Conservation (phyloP, 805 yeast species). For the Hanseniaspora clermontiae region DNA sequence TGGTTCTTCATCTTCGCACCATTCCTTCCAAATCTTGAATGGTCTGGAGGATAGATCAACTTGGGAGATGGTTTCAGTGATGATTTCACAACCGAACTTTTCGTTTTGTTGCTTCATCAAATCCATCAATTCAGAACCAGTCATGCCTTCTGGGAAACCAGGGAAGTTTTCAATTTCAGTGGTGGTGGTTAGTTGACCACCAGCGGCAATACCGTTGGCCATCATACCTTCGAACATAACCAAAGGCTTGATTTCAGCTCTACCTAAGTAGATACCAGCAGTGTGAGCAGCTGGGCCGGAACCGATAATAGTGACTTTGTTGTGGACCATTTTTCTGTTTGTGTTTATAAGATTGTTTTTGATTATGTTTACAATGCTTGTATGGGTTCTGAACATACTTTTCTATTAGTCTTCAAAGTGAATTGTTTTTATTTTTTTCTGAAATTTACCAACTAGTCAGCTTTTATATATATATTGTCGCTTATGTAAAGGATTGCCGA, state of each 20-base stretch:
- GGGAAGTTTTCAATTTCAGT: slow-evolving; percentile 98
- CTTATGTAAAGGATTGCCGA: not conserved
- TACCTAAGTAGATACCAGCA: slow-evolving; percentile 90
- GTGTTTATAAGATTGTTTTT: not conserved
- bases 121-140: slow-evolving; percentile 83
- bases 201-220: slow-evolving; percentile 97
- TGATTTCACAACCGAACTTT: slow-evolving; percentile 82
- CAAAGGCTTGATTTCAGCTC: slow-evolving; percentile 85
- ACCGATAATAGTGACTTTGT: slow-evolving; percentile 78
- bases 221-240: slow-evolving; percentile 84
- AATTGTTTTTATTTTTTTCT: not conserved
- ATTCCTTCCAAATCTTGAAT: slow-evolving; percentile 94
- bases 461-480: not conserved
- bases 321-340: slow-evolving; percentile 51
- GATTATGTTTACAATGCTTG: not conserved
- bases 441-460: not conserved
- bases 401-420: too few relatives aligned
- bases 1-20: slow-evolving; percentile 83
- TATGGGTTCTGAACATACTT: not conserved
- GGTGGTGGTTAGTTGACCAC: slow-evolving; percentile 97
- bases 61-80: slow-evolving; percentile 90
- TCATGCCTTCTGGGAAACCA: slow-evolving; percentile 89
- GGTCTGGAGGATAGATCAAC: slow-evolving; percentile 81
- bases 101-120: slow-evolving; percentile 80
- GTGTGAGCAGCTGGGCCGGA: slow-evolving; percentile 99